A percentile compares a stretch with the other conserved stretches of the same genome.
These are phyloP conservation scores for Amaranthus palmeri DNA, from an alignment of 148 eudicot species.

Conservation along the genomic window DNA sequence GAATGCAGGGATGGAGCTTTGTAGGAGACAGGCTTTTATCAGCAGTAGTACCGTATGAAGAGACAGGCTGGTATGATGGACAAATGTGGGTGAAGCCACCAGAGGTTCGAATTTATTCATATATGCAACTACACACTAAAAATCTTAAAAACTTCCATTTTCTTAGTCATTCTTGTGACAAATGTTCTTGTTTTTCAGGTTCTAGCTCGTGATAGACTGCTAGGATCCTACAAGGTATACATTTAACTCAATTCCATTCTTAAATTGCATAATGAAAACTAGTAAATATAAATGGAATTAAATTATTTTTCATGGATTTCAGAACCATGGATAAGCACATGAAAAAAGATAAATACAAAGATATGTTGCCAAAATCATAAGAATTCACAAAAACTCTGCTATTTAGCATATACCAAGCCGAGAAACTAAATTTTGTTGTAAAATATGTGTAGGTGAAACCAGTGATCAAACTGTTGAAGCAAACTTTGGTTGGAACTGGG, in stretches of 20 bases:
- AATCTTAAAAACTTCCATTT: not conserved
- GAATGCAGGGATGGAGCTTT: constrained; percentile 89
- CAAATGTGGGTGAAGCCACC: constrained; percentile 99
- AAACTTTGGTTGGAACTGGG: constrained; percentile 90
- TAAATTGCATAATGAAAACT: constrained; percentile 1
- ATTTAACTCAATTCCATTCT: not conserved
- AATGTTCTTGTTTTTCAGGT: constrained; percentile 42
- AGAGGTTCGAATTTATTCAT: constrained; percentile 47
- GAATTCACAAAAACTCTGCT: not conserved
- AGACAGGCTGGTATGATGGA: constrained; percentile 96
- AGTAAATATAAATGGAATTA: not conserved
- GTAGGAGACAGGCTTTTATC: constrained; percentile 93
- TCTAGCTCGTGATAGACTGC: constrained; percentile 86
- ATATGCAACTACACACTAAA: constrained; percentile 3
- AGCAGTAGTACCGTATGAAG: constrained; percentile 92
- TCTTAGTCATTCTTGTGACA: constrained; percentile 6
- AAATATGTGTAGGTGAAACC: constrained; percentile 69
- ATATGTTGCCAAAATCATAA: not conserved
- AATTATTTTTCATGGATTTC: too few relatives aligned
- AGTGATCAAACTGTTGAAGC: constrained; percentile 87
- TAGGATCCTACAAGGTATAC: constrained; percentile 91
- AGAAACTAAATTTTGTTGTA: not conserved
- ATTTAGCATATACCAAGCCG: not conserved
- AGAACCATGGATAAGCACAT: not conserved
- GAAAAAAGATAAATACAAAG: not conserved